Evolutionary conservation across 2,329 filamentous ascomycete genomes (phyloP).

Genomic region (Arthrobotrys sinensis): DNA sequence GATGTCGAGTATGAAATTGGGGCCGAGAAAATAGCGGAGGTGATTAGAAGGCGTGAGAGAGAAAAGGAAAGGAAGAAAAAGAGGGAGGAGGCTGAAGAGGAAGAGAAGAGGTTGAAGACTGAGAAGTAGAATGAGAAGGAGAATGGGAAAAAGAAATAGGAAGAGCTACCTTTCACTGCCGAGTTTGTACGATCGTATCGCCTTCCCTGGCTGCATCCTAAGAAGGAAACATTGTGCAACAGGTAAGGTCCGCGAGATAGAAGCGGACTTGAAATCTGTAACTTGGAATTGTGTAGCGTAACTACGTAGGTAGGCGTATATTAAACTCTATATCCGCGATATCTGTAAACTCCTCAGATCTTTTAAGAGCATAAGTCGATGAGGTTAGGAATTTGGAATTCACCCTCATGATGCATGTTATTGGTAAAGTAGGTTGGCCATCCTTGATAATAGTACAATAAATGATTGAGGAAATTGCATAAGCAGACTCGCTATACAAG

Average conservation of each 20-base stretch:
- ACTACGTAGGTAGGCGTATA: too few species aligned
- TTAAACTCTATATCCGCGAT: too few species aligned
- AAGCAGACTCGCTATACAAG: background rate
- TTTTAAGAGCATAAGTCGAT: too few species aligned
- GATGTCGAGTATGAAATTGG: background rate
- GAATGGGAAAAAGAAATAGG: background rate
- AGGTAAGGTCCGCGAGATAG: too few species aligned
- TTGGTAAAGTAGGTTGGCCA: background rate
- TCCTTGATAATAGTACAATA: background rate
- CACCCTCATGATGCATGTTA: background rate
- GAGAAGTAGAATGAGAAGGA: conserved; percentile 19
- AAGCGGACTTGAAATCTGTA: too few species aligned
- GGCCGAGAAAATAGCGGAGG: conserved; percentile 3
- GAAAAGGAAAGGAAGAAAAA: conserved; percentile 7
- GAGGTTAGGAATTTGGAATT: too few species aligned
- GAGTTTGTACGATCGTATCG: too few species aligned
- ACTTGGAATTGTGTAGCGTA: too few species aligned
- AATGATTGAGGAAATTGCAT: background rate
- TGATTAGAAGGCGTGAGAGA: conserved; percentile 2
- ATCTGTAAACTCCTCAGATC: too few species aligned
- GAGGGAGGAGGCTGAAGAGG: background rate
- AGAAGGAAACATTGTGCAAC: too few species aligned
- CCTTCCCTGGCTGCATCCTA: too few species aligned
- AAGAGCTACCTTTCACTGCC: too few species aligned
- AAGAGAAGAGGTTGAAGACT: background rate